These are phyloP conservation scores for Luzula sylvatica DNA, from an alignment of 176 grass and related monocot species.

Conservation along the genomic window DNA sequence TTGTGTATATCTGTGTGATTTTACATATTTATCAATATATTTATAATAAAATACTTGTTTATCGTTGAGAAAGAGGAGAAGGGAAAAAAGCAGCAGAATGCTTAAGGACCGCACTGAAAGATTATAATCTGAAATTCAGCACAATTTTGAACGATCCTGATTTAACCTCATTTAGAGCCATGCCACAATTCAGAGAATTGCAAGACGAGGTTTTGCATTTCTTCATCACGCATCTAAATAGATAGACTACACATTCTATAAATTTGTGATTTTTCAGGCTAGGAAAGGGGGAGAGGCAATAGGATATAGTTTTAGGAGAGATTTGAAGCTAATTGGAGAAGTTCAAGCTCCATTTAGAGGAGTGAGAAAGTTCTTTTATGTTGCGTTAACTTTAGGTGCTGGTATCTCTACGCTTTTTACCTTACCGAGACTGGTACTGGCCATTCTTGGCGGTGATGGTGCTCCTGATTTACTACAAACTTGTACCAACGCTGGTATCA, in stretches of 20 bases:
- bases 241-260: too few relatives aligned
- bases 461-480: conserved; percentile 80
- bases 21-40: conserved; percentile 1
- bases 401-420: conserved; percentile 93
- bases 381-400: conserved; percentile 68
- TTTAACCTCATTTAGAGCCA: conserved; percentile 77
- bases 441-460: conserved; percentile 74
- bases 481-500: conserved; percentile 70
- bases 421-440: conserved; percentile 72
- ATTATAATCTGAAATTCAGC: conserved; percentile 91
- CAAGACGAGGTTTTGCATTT: conserved; percentile 71
- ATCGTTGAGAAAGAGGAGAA: conserved; percentile 74
- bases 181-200: conserved; percentile 79
- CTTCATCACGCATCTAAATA: too few relatives aligned
- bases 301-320: conserved; percentile 81
- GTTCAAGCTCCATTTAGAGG: conserved; percentile 94
- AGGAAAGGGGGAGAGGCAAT: conserved; percentile 77
- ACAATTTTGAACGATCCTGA: conserved; percentile 94
- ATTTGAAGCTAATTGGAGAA: conserved; percentile 97
- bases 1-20: conserved; percentile 5
- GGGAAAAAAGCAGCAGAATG: conserved; percentile 62
- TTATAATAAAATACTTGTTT: conserved; percentile 16
- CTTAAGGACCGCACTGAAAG: conserved; percentile 65
- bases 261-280: conserved; percentile 37
- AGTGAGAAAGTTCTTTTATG: conserved; percentile 95